Percentiles rank a stretch among this genome's conserved stretches.
These are phyloP conservation scores for Hyphopichia burtonii DNA, from an alignment of 1,139 yeast genomes.

Conservation along the genomic window DNA sequence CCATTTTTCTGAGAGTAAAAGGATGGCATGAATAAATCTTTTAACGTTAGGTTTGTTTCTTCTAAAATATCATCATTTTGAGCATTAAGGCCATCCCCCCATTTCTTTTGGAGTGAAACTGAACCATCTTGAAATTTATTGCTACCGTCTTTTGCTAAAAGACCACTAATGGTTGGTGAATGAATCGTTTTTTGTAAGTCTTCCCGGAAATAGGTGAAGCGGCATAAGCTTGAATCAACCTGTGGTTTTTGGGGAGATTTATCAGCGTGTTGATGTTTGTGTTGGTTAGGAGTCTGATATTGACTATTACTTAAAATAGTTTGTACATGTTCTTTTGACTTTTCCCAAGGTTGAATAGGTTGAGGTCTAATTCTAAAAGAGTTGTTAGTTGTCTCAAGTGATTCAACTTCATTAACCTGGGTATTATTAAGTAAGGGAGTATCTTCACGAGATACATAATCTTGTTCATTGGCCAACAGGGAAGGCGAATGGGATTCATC, in stretches of 20 bases:
- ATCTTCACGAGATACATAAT: slow-evolving; percentile 11
- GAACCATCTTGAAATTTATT: slow-evolving; percentile 4
- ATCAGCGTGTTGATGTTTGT: slow-evolving; percentile 5
- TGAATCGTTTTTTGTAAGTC: slow-evolving; percentile 87
- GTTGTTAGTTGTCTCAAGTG: slow-evolving; percentile 34
- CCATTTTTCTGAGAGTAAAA: slow-evolving; percentile 12
- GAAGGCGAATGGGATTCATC: not conserved
- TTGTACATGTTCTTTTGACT: slow-evolving; percentile 30
- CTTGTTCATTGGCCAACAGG: not conserved
- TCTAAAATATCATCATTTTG: slow-evolving; percentile 10
- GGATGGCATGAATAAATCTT: slow-evolving; percentile 31
- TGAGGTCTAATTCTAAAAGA: slow-evolving; percentile 71
- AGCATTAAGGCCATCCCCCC: slow-evolving; percentile 11
- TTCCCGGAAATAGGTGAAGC: slow-evolving; percentile 92
- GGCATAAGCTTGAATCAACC: slow-evolving; percentile 26
- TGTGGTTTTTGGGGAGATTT: slow-evolving; percentile 4
- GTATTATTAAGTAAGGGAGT: slow-evolving; percentile 34
- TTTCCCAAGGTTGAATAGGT: slow-evolving; percentile 75
- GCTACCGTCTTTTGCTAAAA: slow-evolving; percentile 31
- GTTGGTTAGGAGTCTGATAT: slow-evolving; percentile 4
- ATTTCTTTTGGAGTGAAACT: slow-evolving; percentile 12
- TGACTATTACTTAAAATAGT: slow-evolving; percentile 25
- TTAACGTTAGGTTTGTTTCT: slow-evolving; percentile 12
- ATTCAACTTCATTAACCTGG: slow-evolving; percentile 65
- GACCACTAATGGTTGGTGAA: slow-evolving; percentile 83